Evolutionary conservation across 2,329 filamentous ascomycete species (phyloP).

Genomic region (Xylaria sp.): DNA sequence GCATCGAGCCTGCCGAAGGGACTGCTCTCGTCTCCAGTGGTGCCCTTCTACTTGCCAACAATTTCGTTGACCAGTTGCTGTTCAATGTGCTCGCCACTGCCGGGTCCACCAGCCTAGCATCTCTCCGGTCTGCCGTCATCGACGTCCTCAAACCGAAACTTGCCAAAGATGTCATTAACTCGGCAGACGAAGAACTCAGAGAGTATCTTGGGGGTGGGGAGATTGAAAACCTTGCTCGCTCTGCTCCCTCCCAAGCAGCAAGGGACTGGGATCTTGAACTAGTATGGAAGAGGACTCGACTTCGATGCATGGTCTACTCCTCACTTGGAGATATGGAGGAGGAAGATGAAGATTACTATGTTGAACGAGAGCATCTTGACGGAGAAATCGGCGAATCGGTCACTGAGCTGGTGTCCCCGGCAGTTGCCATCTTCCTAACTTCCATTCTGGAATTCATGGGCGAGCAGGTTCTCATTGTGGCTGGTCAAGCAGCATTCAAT

Average conservation of each 20-base stretch:
- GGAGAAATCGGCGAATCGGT: conserved; percentile 66
- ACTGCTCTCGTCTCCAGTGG: conserved; percentile 77
- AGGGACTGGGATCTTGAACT: conserved; percentile 89
- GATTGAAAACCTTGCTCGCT: conserved; percentile 74
- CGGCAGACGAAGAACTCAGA: conserved; percentile 85
- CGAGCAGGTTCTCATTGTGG: conserved; percentile 88
- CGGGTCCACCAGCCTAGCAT: conserved; percentile 78
- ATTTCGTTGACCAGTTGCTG: conserved; percentile 91
- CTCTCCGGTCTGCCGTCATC: conserved; percentile 82
- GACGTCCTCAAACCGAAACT: conserved; percentile 91
- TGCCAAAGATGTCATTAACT: conserved; percentile 83
- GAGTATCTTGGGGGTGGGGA: conserved; percentile 86
- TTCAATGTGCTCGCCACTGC: conserved; percentile 88
- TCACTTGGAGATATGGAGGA: conserved; percentile 97
- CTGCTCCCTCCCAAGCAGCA: conserved; percentile 62
- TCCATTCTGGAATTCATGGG: conserved; percentile 94
- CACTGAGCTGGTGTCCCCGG: conserved; percentile 81
- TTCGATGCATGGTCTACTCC: conserved; percentile 98
- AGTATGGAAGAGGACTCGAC: conserved; percentile 90
- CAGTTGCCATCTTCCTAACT: conserved; percentile 94
- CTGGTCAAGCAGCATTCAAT: conserved; percentile 83
- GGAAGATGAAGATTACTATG: conserved; percentile 91
- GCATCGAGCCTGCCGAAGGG: conserved; percentile 72
- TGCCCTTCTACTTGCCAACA: conserved; percentile 84
- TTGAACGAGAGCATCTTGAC: conserved; percentile 81